Evolutionary conservation across 2,329 filamentous ascomycete genomes (phyloP).

Genomic region (Stemphylium beticola): DNA sequence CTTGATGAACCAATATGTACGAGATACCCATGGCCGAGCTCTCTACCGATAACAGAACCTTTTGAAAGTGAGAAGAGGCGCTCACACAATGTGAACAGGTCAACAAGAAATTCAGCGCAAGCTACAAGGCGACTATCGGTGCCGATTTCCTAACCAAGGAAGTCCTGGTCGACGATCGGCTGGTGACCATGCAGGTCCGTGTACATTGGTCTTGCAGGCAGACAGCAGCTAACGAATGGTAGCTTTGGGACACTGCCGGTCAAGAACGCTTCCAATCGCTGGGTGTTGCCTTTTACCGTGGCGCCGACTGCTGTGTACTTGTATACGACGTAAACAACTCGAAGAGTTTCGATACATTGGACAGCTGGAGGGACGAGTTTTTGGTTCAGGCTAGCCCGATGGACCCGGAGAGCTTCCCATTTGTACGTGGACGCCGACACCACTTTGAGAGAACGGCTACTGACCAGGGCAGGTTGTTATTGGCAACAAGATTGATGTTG

Average conservation of each 20-base stretch:
- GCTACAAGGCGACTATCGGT: constrained; percentile 99
- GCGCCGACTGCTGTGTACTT: constrained; percentile 95
- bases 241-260: constrained; percentile 98
- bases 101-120: constrained; percentile 99
- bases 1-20: constrained; percentile 99
- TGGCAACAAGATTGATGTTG: constrained; percentile 98
- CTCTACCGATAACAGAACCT: not conserved
- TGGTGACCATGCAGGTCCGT: constrained; percentile 95
- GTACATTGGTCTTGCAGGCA: constrained; percentile 6
- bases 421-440: constrained; percentile 65
- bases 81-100: constrained; percentile 65
- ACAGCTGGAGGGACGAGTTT: constrained; percentile 98
- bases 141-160: constrained; percentile 98
- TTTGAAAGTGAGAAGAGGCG: not conserved
- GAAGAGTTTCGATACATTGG: constrained; percentile 97
- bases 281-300: constrained; percentile 95
- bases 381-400: constrained; percentile 95
- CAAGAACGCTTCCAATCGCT: constrained; percentile 98
- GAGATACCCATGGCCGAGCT: constrained; percentile 40
- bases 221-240: constrained; percentile 27
- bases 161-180: constrained; percentile 92
- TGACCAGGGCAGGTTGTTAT: constrained; percentile 75
- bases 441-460: not conserved
- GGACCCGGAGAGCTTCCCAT: constrained; percentile 96
- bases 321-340: constrained; percentile 99